Percentiles rank a stretch among this genome's conserved stretches.
These are phyloP conservation scores for Phytophthora tubulina DNA, from an alignment of 352 stramenopile genomes.

Conservation along the genomic window DNA sequence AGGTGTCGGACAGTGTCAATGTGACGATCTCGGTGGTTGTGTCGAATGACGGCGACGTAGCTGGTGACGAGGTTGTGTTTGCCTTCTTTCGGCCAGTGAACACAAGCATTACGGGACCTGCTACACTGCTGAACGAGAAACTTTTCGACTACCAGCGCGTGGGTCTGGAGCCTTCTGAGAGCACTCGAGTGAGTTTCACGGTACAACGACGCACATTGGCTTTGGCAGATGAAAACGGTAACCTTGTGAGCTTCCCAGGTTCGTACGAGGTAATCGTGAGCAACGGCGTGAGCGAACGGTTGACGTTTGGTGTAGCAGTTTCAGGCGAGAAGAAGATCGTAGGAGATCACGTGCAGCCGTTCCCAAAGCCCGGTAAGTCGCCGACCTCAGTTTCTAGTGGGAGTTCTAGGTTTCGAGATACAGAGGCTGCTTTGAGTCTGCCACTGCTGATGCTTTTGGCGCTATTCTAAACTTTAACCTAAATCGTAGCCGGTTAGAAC, in stretches of 20 bases:
- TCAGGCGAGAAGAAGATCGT: not conserved
- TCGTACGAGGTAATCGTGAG: slow-evolving; percentile 77
- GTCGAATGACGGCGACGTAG: slow-evolving; percentile 56
- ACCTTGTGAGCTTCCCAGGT: slow-evolving; percentile 56
- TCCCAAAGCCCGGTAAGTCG: slow-evolving; percentile 1
- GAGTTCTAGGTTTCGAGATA: too few species aligned
- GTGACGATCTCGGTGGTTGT: slow-evolving; percentile 56
- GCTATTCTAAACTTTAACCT: not conserved
- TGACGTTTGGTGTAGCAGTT: slow-evolving; percentile 45
- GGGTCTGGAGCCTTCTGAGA: slow-evolving; percentile 40
- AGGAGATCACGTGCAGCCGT: not conserved
- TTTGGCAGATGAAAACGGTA: slow-evolving; percentile 54
- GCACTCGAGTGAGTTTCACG: slow-evolving; percentile 41
- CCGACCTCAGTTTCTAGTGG: slow-evolving; percentile 28
- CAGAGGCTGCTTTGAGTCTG: too few species aligned
- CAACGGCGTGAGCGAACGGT: slow-evolving; percentile 62
- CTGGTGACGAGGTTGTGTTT: slow-evolving; percentile 71
- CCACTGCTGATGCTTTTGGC: too few species aligned
- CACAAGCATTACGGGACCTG: slow-evolving; percentile 55
- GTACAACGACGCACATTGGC: slow-evolving; percentile 49
- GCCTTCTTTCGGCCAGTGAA: slow-evolving; percentile 71
- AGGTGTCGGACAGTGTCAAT: slow-evolving; percentile 42
- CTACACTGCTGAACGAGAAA: slow-evolving; percentile 70
- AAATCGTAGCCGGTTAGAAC: too few species aligned
- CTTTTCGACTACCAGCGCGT: slow-evolving; percentile 70